These are phyloP conservation scores for Pleochaeta shiraiana DNA, from an alignment of 2,329 filamentous ascomycete genomes.

Conservation along the genomic window DNA sequence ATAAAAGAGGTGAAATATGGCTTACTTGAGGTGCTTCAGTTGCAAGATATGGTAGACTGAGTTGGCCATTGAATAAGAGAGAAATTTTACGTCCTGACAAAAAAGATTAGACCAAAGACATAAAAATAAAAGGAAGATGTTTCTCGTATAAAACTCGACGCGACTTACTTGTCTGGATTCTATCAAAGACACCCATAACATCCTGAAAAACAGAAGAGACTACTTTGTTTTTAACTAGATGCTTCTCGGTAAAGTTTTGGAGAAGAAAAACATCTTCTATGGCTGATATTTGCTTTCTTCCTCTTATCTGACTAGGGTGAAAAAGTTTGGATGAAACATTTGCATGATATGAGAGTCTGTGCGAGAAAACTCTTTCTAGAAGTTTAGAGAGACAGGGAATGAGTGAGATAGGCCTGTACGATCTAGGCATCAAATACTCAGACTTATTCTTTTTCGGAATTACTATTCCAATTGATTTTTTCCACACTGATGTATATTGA, in stretches of 20 bases:
- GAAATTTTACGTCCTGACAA: background rate
- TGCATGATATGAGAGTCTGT: background rate
- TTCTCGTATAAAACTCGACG: background rate
- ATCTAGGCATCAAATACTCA: background rate
- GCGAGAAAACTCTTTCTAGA: background rate
- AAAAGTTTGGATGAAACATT: background rate
- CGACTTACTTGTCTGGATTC: background rate
- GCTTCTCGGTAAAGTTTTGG: background rate
- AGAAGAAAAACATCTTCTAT: background rate
- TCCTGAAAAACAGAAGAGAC: background rate
- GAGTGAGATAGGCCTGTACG: slow-evolving; percentile 2
- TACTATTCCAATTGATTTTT: slow-evolving; percentile 3
- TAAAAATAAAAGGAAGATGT: background rate
- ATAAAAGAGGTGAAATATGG: background rate
- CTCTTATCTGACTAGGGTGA: background rate
- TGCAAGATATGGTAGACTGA: background rate
- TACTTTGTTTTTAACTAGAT: background rate
- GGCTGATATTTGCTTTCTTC: background rate
- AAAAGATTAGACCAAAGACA: background rate
- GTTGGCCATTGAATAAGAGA: background rate
- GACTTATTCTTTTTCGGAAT: background rate
- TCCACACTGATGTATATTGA: background rate
- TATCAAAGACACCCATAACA: background rate
- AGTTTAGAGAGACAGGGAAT: background rate
- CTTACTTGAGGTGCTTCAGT: background rate